Conservation (phyloP, 83 land plant species). For the Isoetes engelmannii region DNA sequence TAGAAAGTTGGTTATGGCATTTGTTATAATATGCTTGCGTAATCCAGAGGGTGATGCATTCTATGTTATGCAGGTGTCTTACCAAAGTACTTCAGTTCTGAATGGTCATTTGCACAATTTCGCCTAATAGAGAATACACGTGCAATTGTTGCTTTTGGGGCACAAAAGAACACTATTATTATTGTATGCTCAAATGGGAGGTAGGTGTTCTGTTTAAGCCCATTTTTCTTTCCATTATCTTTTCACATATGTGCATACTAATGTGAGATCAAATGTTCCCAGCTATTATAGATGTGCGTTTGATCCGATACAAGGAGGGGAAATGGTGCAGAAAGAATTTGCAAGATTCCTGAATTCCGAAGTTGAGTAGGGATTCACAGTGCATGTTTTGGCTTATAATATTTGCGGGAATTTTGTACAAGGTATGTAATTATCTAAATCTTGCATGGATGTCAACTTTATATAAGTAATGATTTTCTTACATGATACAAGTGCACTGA, state of each 20-base stretch:
- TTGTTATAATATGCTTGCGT: too few relatives aligned
- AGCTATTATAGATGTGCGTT: conserved; percentile 92
- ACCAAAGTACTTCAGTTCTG: conserved; percentile 31
- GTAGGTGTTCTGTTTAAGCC: conserved; percentile 6
- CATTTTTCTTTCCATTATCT: not conserved
- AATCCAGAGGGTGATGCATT: too few relatives aligned
- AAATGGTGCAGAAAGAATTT: conserved; percentile 69
- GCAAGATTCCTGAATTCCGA: conserved; percentile 37
- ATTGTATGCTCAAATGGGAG: conserved; percentile 26
- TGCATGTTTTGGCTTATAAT: too few relatives aligned
- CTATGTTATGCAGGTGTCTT: conserved; percentile 19
- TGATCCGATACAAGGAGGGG: conserved; percentile 83
- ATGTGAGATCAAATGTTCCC: conserved; percentile 1
- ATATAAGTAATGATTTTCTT: too few relatives aligned
- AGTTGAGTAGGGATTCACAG: too few relatives aligned
- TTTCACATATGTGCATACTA: not conserved
- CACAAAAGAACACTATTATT: conserved; percentile 18
- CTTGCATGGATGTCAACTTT: too few relatives aligned
- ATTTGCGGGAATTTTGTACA: too few relatives aligned
- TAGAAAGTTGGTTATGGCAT: too few relatives aligned
- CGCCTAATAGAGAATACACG: conserved; percentile 23
- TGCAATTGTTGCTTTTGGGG: conserved; percentile 29
- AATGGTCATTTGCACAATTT: conserved; percentile 31
- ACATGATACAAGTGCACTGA: too few relatives aligned
- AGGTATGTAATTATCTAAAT: too few relatives aligned